Evolutionary conservation across 176 grass and related monocot species (phyloP), one percentile per base, ranked within the genome.

Genomic region (Otatea glauca): DNA sequence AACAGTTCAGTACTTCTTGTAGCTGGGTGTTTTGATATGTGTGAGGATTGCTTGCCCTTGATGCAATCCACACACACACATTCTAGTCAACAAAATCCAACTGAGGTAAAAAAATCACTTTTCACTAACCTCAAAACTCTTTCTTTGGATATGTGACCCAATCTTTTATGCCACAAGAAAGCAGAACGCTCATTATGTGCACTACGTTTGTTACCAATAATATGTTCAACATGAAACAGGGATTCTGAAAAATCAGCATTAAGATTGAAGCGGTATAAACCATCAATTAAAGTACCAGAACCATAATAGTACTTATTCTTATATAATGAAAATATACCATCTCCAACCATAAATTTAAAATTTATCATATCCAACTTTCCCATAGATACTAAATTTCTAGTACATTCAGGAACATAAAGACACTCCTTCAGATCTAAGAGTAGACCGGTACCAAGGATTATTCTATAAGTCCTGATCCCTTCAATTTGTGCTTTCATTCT

Each of bases 121-220:
- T 34, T 34, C 3, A 3, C 34, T 34, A 37, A 2, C 32, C 41
- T 78, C 27, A 48, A 14, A 21, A 77, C 18, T 45, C 53, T 82
- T 90, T 90, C 83, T 50, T 90, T 74, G 50, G 78, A 83, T 70
- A 78, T 86, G n/a, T 83, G 29, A 83, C 70, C 56, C 0, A 86
- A 5, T 66, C 49, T 41, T 78, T 75, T 68, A 75, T 81, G 34
- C 66, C 76, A 89, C 4, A 85, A 75, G 63, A 72, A 85, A 68
- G 76, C 7, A 37, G 14, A 78, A 24, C 5, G 16, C 34, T 83
- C 84, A 79, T 87, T 86, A 29, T 63, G 15, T 2, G 27, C 39
- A 20, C 78, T 76, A 76, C 7, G 13, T 39, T 87, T 81, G 3
- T 59, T 74, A 4, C 41, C 37, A 42, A 48, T 16, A 77, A 32